Evolutionary conservation across 441 rosid species (phyloP).

Genomic region (Hypseocharis bilobata): DNA sequence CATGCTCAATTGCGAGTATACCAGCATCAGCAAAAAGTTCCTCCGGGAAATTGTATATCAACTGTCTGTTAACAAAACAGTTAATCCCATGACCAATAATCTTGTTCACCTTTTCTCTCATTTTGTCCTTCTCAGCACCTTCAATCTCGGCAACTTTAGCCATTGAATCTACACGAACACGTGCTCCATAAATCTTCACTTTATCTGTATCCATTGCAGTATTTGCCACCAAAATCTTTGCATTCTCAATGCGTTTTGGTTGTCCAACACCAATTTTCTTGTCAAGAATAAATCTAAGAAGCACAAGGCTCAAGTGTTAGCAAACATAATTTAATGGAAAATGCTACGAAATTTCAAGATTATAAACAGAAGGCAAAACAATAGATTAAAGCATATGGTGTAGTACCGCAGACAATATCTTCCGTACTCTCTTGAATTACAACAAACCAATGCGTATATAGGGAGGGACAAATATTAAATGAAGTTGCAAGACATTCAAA

Average conservation of each 20-base stretch:
- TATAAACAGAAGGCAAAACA: background rate
- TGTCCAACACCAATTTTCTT: constrained; percentile 97
- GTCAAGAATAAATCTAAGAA: constrained; percentile 80
- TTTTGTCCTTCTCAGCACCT: constrained; percentile 92
- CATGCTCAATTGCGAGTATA: constrained; percentile 94
- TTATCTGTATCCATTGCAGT: constrained; percentile 99
- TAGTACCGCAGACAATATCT: background rate
- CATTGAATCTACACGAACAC: constrained; percentile 97
- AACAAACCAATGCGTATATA: too few species aligned
- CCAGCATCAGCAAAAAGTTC: constrained; percentile 97
- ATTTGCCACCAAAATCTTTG: constrained; percentile 91
- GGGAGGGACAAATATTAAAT: too few species aligned
- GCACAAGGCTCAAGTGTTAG: constrained; percentile 6
- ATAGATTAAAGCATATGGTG: background rate
- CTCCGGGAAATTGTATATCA: constrained; percentile 94
- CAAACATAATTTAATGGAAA: background rate
- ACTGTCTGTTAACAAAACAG: constrained; percentile 90
- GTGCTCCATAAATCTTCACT: constrained; percentile 96
- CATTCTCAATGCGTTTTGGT: constrained; percentile 90
- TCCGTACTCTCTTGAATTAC: background rate
- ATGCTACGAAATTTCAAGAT: background rate
- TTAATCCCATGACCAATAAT: constrained; percentile 83
- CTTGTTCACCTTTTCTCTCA: constrained; percentile 94
- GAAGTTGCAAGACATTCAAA: background rate
- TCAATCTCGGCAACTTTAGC: constrained; percentile 89